Evolutionary conservation across 192 early-diverging fungal species (phyloP).

Genomic region (Backusella tarrabulga): DNA sequence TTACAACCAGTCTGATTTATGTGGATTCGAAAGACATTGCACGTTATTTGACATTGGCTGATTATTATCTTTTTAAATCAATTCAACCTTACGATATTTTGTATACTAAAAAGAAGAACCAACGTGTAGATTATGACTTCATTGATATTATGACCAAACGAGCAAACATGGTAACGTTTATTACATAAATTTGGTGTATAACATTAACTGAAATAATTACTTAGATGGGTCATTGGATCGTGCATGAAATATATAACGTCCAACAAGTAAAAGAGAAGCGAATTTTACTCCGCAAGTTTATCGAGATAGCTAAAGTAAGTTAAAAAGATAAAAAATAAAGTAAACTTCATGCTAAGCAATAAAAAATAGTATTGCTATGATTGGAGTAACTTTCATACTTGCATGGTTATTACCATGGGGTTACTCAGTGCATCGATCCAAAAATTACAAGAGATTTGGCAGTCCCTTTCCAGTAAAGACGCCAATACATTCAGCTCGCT

Average conservation of each 20-base stretch:
- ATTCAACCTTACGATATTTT: constrained; percentile 33
- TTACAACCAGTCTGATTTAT: not conserved
- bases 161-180: constrained; percentile 30
- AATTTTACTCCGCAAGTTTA: constrained; percentile 23
- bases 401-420: constrained; percentile 62
- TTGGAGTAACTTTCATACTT: constrained; percentile 65
- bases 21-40: constrained; percentile 28
- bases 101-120: not conserved
- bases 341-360: no score
- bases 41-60: constrained; percentile 41
- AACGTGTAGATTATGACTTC: constrained; percentile 6
- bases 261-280: constrained; percentile 15
- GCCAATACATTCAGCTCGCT: constrained; percentile 43
- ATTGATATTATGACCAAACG: constrained; percentile 39
- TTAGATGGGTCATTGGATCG: constrained; percentile 37
- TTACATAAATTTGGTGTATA: not conserved
- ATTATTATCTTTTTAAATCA: constrained; percentile 42
- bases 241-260: constrained; percentile 21
- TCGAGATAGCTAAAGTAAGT: constrained; percentile 37
- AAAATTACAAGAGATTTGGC: constrained; percentile 42
- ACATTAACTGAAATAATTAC: not conserved
- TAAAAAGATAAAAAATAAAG: not conserved
- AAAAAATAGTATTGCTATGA: constrained; percentile 42
- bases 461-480: constrained; percentile 44
- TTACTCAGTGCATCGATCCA: constrained; percentile 56